A percentile compares a stretch with the other conserved stretches of the same genome.
phyloP scores from a whole-genome alignment of 2,329 filamentous ascomycete genomes.

The Rutstroemia sp. region DNA sequence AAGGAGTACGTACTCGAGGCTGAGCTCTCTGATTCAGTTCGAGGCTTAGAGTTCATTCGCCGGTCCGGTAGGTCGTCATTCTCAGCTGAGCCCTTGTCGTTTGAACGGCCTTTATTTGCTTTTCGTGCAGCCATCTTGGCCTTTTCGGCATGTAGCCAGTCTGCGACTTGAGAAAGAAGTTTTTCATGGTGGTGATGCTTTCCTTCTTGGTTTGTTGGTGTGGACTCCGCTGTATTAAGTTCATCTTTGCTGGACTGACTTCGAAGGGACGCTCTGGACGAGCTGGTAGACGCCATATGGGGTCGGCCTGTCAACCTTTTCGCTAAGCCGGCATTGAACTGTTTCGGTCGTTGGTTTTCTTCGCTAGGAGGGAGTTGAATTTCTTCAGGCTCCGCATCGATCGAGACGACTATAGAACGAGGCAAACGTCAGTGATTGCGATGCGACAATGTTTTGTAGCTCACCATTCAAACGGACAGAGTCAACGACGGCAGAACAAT shows the following conservation, averaged over 20 bases:
- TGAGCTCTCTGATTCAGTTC: conserved; percentile 52
- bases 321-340: conserved; percentile 20
- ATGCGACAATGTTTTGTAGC: too few species aligned
- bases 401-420: conserved; percentile 21
- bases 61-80: conserved; percentile 10
- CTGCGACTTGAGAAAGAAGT: conserved; percentile 65
- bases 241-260: conserved; percentile 25
- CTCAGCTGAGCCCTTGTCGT: conserved; percentile 9
- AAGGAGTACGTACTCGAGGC: conserved; percentile 67
- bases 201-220: conserved; percentile 7
- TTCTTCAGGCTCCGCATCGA: conserved; percentile 22
- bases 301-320: conserved; percentile 24
- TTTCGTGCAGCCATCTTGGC: conserved; percentile 53
- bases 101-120: conserved; percentile 33
- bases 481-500: not conserved
- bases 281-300: conserved; percentile 14
- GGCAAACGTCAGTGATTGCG: too few species aligned
- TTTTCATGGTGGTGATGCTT: conserved; percentile 35
- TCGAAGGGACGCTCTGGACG: conserved; percentile 19
- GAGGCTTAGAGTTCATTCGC: conserved; percentile 21
- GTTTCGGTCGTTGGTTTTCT: conserved; percentile 20
- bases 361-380: conserved; percentile 12
- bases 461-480: too few species aligned
- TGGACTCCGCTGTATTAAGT: conserved; percentile 9
- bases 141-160: conserved; percentile 80